Percentiles rank a stretch among this genome's conserved stretches.
These are phyloP conservation scores for Cytospora paraplurivora DNA, from an alignment of 2,329 filamentous ascomycete species.

Conservation along the genomic window DNA sequence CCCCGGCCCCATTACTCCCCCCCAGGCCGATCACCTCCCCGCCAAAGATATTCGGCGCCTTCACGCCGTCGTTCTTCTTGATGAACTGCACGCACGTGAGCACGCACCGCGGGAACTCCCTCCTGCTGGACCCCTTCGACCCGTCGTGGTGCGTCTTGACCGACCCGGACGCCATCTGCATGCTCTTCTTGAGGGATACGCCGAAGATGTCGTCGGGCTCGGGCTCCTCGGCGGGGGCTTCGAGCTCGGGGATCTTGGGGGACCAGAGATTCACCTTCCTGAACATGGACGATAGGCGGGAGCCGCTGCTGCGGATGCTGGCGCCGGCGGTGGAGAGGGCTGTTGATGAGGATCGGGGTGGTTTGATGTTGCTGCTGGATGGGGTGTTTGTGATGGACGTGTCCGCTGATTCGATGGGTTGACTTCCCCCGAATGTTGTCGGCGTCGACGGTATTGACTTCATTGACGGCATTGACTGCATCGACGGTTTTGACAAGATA, in stretches of 20 bases:
- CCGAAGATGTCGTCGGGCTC: conserved; percentile 42
- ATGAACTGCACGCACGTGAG: conserved; percentile 45
- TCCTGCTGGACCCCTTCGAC: conserved; percentile 39
- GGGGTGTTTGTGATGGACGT: conserved; percentile 10
- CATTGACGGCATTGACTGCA: too few species aligned
- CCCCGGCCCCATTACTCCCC: too few species aligned
- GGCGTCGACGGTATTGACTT: neutral
- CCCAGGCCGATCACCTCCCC: conserved; percentile 24
- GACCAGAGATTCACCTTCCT: conserved; percentile 38
- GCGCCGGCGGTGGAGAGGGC: conserved; percentile 14
- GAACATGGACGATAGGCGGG: conserved; percentile 38
- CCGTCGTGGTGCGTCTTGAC: conserved; percentile 44
- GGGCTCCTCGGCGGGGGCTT: conserved; percentile 33
- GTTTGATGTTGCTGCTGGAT: neutral
- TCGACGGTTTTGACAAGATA: too few species aligned
- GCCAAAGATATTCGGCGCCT: conserved; percentile 43
- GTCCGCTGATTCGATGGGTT: conserved; percentile 7
- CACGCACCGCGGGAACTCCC: conserved; percentile 47
- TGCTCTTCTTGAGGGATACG: conserved; percentile 43
- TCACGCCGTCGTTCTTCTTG: conserved; percentile 39
- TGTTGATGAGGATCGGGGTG: neutral
- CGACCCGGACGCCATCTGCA: conserved; percentile 43
- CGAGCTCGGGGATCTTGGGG: conserved; percentile 30
- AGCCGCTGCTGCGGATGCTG: conserved; percentile 28
- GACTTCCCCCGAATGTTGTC: neutral